Evolutionary conservation across 371 early-diverging fungal species (phyloP), one percentile per base, ranked within the genome.

Genomic region (Nematocida homosporus): DNA sequence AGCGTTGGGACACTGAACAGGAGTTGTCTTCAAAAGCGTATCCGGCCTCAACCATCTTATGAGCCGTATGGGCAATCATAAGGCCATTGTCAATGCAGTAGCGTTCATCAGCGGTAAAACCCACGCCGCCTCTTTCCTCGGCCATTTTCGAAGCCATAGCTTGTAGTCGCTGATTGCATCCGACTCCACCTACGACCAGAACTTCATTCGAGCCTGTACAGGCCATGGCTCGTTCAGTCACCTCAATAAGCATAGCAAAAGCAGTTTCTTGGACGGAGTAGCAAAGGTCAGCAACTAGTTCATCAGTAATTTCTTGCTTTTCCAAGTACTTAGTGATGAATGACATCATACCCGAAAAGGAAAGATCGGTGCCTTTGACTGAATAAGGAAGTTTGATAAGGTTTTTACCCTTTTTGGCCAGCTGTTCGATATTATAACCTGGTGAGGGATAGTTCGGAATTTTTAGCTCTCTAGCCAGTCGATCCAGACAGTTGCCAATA

Each of bases 351-450:
- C 98, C 99, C 1, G 91, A 90, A 81, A 97, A 97, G 13, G 94
- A 93, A n/a, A 99, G 92, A 79, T 99, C 99, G 98, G 97, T 99
- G 34, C 99, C 99, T 81, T 99, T 99, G 78, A 99, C 96, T 0
- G 89, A 86, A 82, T 97, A 97, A 0, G 99, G 99, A 32, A 97
- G 85, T 78, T 90, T 90, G 35, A 94, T 85, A 75, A 88, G 91
- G 34, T 89, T 89, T 34, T 84, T 88, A 2, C 97, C 93, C 56
- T 91, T 85, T 80, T 91, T 92, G 1, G 98, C 97, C 25, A 84
- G 80, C 83, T 92, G 92, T 83, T 97, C 98, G 80, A 99, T 93
- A 79, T 96, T 96, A 81, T 93, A 93, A 8, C 97, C 99, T 0
- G 98, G 97, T 44, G 89, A 90, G 18, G 99, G 99, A 69, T 92